These are phyloP conservation scores for Hymenoscyphus albidus DNA, from an alignment of 2,329 filamentous ascomycete genomes.

Conservation along the genomic window DNA sequence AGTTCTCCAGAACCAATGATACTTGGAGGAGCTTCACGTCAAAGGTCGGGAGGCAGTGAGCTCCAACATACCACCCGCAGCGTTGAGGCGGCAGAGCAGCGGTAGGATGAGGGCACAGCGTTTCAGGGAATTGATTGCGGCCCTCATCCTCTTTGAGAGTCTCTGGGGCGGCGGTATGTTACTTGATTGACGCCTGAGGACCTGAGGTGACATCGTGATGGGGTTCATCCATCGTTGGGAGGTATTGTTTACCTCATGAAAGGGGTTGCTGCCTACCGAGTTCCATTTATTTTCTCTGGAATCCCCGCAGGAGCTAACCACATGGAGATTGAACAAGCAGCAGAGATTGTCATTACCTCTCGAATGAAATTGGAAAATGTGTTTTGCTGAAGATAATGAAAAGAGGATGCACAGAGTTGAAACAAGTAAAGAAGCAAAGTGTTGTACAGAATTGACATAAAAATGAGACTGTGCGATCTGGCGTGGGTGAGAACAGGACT, in stretches of 20 bases:
- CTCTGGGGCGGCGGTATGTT: not conserved
- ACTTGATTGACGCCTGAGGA: not conserved
- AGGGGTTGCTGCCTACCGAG: not conserved
- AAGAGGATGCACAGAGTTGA: not conserved
- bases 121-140: conserved; percentile 9
- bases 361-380: not conserved
- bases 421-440: conserved; percentile 1
- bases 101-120: conserved; percentile 22
- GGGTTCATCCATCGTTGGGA: not conserved
- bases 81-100: conserved; percentile 5
- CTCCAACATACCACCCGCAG: not conserved
- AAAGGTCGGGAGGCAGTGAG: conserved; percentile 8
- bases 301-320: not conserved
- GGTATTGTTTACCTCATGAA: not conserved
- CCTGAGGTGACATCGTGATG: not conserved
- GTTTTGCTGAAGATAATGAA: not conserved
- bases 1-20: conserved; percentile 4
- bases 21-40: not conserved
- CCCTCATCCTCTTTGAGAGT: not conserved
- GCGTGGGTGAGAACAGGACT: not conserved
- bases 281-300: not conserved
- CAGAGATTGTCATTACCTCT: not conserved
- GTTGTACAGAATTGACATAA: not conserved
- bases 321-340: not conserved
- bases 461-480: not conserved